Conservation (phyloP, 164 flowering plant genomes). For the Vitis rotundifolia region DNA sequence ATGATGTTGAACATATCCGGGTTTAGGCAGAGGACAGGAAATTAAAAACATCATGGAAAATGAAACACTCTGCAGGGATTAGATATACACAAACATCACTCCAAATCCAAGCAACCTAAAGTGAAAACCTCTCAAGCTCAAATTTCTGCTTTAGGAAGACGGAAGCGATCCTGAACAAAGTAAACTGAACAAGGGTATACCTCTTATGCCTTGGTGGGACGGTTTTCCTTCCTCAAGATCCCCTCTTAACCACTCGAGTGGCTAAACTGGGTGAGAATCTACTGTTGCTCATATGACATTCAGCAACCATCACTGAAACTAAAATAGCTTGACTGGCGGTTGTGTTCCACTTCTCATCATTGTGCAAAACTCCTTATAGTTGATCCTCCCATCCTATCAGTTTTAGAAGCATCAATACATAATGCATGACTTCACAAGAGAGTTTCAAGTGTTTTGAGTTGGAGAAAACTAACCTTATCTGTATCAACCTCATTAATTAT, state of each 20-base stretch:
- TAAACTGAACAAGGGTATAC: neutral
- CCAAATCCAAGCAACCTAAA: neutral
- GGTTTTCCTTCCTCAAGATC: neutral
- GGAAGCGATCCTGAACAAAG: neutral
- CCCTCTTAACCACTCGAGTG: neutral
- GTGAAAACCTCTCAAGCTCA: neutral
- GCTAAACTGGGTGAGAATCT: neutral
- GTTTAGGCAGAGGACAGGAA: neutral
- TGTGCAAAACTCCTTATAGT: conserved; percentile 58
- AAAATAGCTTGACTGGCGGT: conserved; percentile 33
- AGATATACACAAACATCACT: conserved; percentile 16
- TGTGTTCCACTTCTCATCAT: conserved; percentile 69
- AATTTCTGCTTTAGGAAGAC: neutral
- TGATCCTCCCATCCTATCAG: conserved; percentile 58
- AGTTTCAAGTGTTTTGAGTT: neutral
- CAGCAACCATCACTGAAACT: conserved; percentile 2
- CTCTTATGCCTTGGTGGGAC: neutral
- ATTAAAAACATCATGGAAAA: neutral
- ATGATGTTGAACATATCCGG: too few relatives aligned
- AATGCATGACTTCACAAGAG: neutral
- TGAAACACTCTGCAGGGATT: neutral
- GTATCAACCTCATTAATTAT: conserved; percentile 65
- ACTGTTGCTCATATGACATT: neutral
- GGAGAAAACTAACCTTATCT: conserved; percentile 53
- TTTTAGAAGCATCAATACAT: neutral